Evolutionary conservation across 192 early-diverging fungal species (phyloP).

Genomic region (Allomyces macrogynus): DNA sequence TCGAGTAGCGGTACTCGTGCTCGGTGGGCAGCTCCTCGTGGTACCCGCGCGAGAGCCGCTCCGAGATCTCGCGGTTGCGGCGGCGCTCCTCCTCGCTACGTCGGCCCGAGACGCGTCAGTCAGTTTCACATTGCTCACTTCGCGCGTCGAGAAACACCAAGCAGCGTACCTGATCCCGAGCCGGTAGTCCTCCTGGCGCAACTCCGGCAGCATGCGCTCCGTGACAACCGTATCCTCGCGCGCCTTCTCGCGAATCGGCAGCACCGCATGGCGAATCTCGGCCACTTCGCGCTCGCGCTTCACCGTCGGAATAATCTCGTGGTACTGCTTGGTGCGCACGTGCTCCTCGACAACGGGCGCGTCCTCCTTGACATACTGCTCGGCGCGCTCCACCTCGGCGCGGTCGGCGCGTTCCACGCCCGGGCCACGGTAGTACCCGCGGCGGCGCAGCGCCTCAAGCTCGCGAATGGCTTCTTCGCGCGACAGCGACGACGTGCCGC

Average conservation of each 20-base stretch:
- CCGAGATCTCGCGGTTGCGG: neutral
- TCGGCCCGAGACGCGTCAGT: neutral
- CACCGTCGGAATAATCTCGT: neutral
- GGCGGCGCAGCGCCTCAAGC: neutral
- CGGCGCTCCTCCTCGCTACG: neutral
- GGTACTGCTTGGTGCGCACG: neutral
- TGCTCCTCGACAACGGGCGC: neutral
- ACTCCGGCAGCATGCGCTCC: neutral
- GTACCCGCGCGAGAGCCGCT: neutral
- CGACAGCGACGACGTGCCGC: neutral
- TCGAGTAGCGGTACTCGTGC: neutral
- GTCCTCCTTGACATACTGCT: neutral
- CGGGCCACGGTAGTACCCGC: neutral
- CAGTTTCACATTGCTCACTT: no score
- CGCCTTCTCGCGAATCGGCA: neutral
- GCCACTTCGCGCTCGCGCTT: neutral
- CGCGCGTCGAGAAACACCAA: neutral
- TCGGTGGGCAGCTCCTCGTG: neutral
- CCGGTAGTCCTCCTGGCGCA: neutral
- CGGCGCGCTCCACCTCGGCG: neutral
- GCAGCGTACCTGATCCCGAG: neutral
- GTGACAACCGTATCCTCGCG: neutral
- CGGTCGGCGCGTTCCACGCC: neutral
- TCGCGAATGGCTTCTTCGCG: neutral
- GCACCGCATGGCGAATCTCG: neutral